Conservation (phyloP, 1,139 yeast genomes). For the Saccharomyces uvarum region DNA sequence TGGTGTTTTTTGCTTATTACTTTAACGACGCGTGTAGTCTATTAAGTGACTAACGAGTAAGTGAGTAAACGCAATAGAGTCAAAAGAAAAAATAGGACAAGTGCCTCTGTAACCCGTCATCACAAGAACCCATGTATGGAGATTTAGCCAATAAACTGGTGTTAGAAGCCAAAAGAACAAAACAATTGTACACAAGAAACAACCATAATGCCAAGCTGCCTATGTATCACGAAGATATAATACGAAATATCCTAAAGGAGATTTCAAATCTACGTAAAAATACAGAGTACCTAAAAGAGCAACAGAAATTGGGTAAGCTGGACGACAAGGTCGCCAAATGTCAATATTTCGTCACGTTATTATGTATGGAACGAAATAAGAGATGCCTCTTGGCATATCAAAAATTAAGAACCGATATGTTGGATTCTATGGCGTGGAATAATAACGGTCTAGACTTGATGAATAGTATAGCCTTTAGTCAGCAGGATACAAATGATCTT, state of each 20-base stretch:
- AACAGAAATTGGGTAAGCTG: conserved; percentile 26
- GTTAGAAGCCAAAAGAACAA: conserved; percentile 75
- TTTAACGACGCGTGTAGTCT: no score
- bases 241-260: conserved; percentile 51
- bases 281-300: conserved; percentile 29
- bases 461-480: conserved; percentile 19
- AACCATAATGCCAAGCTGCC: conserved; percentile 41
- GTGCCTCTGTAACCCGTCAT: not conserved
- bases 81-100: no score
- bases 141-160: conserved; percentile 76
- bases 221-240: conserved; percentile 65
- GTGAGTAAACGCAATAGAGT: no score
- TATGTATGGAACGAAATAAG: conserved; percentile 80
- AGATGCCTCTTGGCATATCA: conserved; percentile 83
- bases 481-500: conserved; percentile 39
- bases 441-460: conserved; percentile 29
- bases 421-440: conserved; percentile 70
- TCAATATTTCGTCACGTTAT: conserved; percentile 70
- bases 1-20: no score
- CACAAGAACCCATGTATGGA: conserved; percentile 59
- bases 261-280: conserved; percentile 49
- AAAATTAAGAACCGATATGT: conserved; percentile 55
- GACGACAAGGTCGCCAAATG: conserved; percentile 51
- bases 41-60: no score
- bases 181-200: conserved; percentile 38